These are phyloP conservation scores for Umbellularia californica DNA, from an alignment of 164 flowering plant genomes.

Conservation along the genomic window DNA sequence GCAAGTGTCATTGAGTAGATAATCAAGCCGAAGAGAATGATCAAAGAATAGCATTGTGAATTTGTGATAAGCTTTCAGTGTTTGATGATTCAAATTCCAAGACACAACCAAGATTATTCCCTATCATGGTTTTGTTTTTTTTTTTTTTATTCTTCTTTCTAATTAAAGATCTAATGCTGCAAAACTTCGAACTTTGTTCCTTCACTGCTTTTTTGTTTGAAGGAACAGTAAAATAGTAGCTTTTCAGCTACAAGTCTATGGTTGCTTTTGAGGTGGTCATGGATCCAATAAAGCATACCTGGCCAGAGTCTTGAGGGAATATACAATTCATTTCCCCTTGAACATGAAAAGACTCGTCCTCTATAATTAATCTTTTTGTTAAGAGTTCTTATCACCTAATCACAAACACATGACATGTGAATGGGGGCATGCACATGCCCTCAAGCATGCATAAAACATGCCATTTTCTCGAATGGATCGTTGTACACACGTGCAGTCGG, in stretches of 20 bases:
- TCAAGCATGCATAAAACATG: background rate
- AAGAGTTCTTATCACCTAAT: background rate
- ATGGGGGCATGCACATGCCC: background rate
- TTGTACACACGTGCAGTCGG: background rate
- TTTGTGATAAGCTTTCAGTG: background rate
- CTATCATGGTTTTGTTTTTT: conserved; percentile 15
- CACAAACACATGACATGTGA: background rate
- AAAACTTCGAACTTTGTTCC: conserved; percentile 26
- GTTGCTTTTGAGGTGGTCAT: conserved; percentile 30
- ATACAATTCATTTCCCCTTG: conserved; percentile 68
- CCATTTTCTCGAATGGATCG: background rate
- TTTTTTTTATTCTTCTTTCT: conserved; percentile 8
- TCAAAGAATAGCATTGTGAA: conserved; percentile 14
- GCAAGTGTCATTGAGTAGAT: conserved; percentile 64
- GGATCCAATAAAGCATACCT: conserved; percentile 79
- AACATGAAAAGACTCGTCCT: conserved; percentile 27
- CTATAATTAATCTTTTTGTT: background rate
- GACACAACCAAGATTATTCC: background rate
- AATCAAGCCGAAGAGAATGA: conserved; percentile 8
- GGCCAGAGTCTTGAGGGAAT: conserved; percentile 90
- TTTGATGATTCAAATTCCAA: conserved; percentile 7
- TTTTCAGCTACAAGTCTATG: background rate
- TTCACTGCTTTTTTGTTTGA: background rate
- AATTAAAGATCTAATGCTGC: background rate
- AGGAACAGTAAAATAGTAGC: background rate